These are phyloP conservation scores for Aspergillus mulundensis DNA, from an alignment of 495 filamentous ascomycete genomes.

Conservation along the genomic window DNA sequence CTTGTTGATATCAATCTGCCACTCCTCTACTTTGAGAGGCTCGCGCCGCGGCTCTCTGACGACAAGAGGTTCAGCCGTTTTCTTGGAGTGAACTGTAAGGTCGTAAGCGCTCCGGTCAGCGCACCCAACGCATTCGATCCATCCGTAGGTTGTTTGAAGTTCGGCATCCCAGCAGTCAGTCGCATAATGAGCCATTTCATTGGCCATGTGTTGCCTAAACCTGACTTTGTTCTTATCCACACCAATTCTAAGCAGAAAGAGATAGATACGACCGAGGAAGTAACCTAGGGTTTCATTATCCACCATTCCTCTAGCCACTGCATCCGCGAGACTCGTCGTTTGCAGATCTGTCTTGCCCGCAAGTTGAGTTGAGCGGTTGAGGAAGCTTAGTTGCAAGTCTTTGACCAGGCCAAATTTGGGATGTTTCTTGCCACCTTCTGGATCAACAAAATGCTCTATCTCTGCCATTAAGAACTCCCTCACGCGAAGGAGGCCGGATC, in stretches of 20 bases:
- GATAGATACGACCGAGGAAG: slow-evolving; percentile 73
- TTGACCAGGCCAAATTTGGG: slow-evolving; percentile 59
- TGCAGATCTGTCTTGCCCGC: slow-evolving; percentile 60
- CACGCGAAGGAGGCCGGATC: slow-evolving; percentile 62
- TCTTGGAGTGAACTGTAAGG: slow-evolving; percentile 64
- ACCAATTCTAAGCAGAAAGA: slow-evolving; percentile 70
- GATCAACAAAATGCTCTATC: slow-evolving; percentile 71
- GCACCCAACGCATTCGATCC: slow-evolving; percentile 85
- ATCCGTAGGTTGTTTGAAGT: slow-evolving; percentile 71
- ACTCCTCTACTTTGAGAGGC: slow-evolving; percentile 67
- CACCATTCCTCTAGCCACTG: slow-evolving; percentile 62
- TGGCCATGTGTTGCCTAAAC: slow-evolving; percentile 81
- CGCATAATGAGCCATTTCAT: slow-evolving; percentile 83
- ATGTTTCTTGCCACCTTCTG: slow-evolving; percentile 67
- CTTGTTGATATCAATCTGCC: slow-evolving; percentile 71
- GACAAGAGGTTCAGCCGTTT: slow-evolving; percentile 68
- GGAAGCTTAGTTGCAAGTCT: slow-evolving; percentile 58
- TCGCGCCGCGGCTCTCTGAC: slow-evolving; percentile 64
- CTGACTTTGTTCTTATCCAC: slow-evolving; percentile 67
- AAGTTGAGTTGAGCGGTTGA: slow-evolving; percentile 70
- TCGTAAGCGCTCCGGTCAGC: slow-evolving; percentile 80
- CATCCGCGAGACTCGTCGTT: slow-evolving; percentile 62
- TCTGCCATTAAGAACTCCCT: slow-evolving; percentile 75
- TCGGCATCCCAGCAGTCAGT: slow-evolving; percentile 84
- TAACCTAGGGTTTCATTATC: slow-evolving; percentile 85